Base-by-base conservation (phyloP, 305 asterid genomes). In the Ajuga reptans region DNA sequence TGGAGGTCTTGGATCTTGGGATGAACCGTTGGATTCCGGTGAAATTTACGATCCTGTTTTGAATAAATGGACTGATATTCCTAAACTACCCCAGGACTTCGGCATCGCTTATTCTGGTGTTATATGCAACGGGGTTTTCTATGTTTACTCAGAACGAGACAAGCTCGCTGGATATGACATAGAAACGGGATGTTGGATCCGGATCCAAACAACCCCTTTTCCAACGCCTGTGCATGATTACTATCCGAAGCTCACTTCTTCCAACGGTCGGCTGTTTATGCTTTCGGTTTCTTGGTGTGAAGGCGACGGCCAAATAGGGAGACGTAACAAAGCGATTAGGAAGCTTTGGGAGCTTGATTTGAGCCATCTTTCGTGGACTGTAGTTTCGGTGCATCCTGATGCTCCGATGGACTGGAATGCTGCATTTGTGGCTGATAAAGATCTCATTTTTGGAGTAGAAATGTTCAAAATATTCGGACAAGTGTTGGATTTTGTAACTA, bases 381-480 rank as follows among this genome's bases (percentile, higher is more conserved):
- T 83, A 42, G 84, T 84, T 3, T 89, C 89, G 0, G 70, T 65
- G 11, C 99, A 93, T 68, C 97, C 97, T 9, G 99, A 90, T 66
- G 99, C 97, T 2, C 97, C 99, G 2, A 93, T 90, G 99, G 99
- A 93, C 64, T 90, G 97, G 99, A 91, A 93, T 66, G 97, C 97
- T 12, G 83, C 89, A 11, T 91, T 93, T 71, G 91, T 86, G 17
- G 86, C 84, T 4, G 96, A 86, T 45, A 79, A 55, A 43, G 86
- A 72, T 52, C 72, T 82, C 33, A 81, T 93, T 16, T 89, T 91
- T n/a, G 99, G 96, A 4, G 83, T 93, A 0, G 96, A 93, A 69
- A 93, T 93, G 95, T 90, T 93, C 81, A 93, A 93, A 71, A 89
- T 93, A 18, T 93, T 93, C 12, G 97, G 99, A 56, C 97, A 91